Evolutionary conservation across 2,329 filamentous ascomycete genomes (phyloP).

Genomic region (Hypoxylon sp.): DNA sequence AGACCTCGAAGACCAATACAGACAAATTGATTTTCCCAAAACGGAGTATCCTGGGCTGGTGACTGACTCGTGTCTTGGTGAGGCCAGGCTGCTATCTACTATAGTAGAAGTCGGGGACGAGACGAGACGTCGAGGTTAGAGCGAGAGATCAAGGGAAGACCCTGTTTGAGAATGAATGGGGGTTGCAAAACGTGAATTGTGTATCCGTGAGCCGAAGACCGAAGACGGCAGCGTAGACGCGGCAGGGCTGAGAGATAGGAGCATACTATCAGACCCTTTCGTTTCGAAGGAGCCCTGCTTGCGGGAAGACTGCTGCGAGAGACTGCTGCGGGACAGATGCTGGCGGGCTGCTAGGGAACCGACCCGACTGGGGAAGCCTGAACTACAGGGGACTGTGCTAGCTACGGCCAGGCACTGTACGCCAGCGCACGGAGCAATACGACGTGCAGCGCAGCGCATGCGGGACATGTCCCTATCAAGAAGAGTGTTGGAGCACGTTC

Average conservation of each 20-base stretch:
- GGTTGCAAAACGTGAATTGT: background rate
- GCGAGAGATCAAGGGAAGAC: constrained; percentile 26
- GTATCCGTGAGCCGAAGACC: background rate
- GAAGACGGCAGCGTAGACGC: background rate
- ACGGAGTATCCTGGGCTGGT: constrained; percentile 3
- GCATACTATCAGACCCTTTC: too few relatives aligned
- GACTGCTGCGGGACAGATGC: too few relatives aligned
- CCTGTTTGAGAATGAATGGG: constrained; percentile 19
- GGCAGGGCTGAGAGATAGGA: background rate
- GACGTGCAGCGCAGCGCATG: too few relatives aligned
- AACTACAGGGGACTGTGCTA: background rate
- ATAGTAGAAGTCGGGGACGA: constrained; percentile 2
- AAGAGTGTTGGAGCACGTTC: too few relatives aligned
- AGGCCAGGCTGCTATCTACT: too few relatives aligned
- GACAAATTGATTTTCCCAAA: constrained; percentile 17
- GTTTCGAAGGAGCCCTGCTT: too few relatives aligned
- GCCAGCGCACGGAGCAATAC: too few relatives aligned
- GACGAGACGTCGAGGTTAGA: background rate
- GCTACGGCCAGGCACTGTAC: background rate
- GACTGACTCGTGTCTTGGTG: background rate
- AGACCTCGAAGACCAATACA: background rate
- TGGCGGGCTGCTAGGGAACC: constrained; percentile 8
- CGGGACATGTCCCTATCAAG: too few relatives aligned
- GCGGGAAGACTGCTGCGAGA: too few relatives aligned
- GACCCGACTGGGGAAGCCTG: constrained; percentile 20